A percentile compares a stretch with the other conserved stretches of the same genome.
phyloP scores from a whole-genome alignment of 495 filamentous ascomycete species.

The Aspergillus biplanus region DNA sequence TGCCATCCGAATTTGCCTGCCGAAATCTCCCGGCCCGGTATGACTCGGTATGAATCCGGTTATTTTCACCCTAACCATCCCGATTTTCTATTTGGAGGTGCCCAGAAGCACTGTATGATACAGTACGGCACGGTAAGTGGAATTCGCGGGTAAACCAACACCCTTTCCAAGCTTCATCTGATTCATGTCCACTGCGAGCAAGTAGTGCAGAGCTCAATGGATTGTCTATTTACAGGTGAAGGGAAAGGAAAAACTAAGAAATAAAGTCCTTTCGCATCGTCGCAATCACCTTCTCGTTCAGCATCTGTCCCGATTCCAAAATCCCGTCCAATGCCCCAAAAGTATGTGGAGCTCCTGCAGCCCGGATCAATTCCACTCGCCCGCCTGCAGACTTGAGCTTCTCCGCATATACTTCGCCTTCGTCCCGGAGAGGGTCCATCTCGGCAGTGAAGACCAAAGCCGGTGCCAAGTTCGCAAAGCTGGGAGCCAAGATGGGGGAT shows the following conservation, averaged over 20 bases:
- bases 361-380: conserved; percentile 36
- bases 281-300: conserved; percentile 35
- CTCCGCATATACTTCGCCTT: conserved; percentile 48
- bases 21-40: conserved; percentile 50
- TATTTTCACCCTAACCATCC: background rate
- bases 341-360: conserved; percentile 40
- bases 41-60: conserved; percentile 24
- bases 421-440: conserved; percentile 50
- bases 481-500: conserved; percentile 39
- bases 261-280: conserved; percentile 31
- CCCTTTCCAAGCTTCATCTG: conserved; percentile 6
- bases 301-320: conserved; percentile 32
- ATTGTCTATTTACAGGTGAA: conserved; percentile 18
- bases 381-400: conserved; percentile 45
- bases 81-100: background rate
- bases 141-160: conserved; percentile 28
- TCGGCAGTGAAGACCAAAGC: conserved; percentile 51
- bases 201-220: conserved; percentile 9
- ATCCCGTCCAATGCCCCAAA: conserved; percentile 39
- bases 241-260: background rate
- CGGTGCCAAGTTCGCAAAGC: conserved; percentile 43
- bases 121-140: conserved; percentile 32
- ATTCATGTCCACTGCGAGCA: conserved; percentile 14
- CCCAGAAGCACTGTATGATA: conserved; percentile 3
- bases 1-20: conserved; percentile 33